Evolutionary conservation across 352 stramenopile species (phyloP), one percentile per base, ranked within the genome.

Genomic region (Halophytophthora batemanensis): DNA sequence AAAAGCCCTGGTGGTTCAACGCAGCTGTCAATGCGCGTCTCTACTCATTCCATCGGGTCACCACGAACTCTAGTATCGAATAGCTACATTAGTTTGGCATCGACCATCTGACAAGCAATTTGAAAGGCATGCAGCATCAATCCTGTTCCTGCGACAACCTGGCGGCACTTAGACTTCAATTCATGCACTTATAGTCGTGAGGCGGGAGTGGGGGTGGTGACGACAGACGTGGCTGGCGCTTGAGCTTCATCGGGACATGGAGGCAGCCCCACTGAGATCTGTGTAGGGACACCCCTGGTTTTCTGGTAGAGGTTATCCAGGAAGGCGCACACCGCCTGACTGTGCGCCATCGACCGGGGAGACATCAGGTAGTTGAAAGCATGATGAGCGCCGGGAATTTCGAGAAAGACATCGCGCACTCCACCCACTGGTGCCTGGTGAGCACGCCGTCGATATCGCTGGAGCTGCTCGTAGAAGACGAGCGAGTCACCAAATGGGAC

Each of bases 351-450:
- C 2, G 74, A 63, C 6, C 81, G 77, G 3, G 79, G 81, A n/a
- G 78, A 90, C 53, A 82, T 63, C 23, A 90, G 57, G 57, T 79
- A 85, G 61, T 90, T 88, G 64, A 92, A 92, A 13, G 68, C 75
- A 48, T 92, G 81, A 37, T 90, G 75, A 10, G 77, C 71, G 2
- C 69, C 68, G 0, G 79, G 77, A 6, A 92, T 34, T 34, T 77
- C 50, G 36, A 92, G 49, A 57, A 88, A 92, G 14, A 87, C 55
- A 42, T 92, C 81, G 14, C 60, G 45, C 15, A 90, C 68, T 23
- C 57, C 61, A 2, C 28, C 52, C 12, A 56, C 28, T 0, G 40
- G 57, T 10, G 17, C 36, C 48, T 61, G 67, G 19, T 43, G 43
- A 2, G 45, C 47, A 6, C 59, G 63, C 54, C 66, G 43, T 10